phyloP scores from a whole-genome alignment of 257 asterid species.

The Gentiana straminea region DNA sequence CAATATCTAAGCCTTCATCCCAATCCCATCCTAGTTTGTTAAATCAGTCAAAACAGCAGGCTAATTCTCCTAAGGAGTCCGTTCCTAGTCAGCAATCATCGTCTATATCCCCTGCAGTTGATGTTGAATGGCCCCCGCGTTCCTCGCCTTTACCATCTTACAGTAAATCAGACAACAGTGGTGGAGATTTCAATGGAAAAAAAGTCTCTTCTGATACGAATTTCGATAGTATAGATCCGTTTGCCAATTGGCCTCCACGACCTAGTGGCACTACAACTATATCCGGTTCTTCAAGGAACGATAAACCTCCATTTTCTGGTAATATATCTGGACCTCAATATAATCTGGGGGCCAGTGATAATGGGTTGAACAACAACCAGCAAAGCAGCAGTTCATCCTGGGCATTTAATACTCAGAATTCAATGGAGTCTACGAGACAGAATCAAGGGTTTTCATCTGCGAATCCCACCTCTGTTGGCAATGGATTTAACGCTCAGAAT shows the following conservation, averaged over 20 bases:
- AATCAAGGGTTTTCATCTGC: constrained; percentile 41
- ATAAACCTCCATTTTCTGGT: constrained; percentile 23
- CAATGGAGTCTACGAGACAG: constrained; percentile 27
- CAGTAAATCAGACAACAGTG: constrained; percentile 26
- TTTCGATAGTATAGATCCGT: constrained; percentile 72
- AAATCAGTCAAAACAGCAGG: constrained; percentile 34
- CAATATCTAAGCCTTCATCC: constrained; percentile 29
- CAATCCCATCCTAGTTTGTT: constrained; percentile 25
- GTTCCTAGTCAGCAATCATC: constrained; percentile 42
- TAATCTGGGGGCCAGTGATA: constrained; percentile 19
- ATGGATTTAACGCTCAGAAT: constrained; percentile 31
- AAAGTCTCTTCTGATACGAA: constrained; percentile 28
- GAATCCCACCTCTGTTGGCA: constrained; percentile 20
- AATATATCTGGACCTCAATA: constrained; percentile 22
- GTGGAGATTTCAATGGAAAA: constrained; percentile 26
- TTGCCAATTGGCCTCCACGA: constrained; percentile 92
- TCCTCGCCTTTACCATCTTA: constrained; percentile 29
- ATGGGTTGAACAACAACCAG: constrained; percentile 42
- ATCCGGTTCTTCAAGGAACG: constrained; percentile 40
- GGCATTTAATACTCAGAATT: constrained; percentile 36
- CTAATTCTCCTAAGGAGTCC: constrained; percentile 26
- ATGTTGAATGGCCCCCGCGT: constrained; percentile 93
- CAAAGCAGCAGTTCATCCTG: constrained; percentile 34
- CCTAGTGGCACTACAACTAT: constrained; percentile 36
- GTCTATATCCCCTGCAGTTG: constrained; percentile 82